These are phyloP conservation scores for Plectosphaerella sp. DNA, from an alignment of 2,329 filamentous ascomycete species.

Conservation along the genomic window DNA sequence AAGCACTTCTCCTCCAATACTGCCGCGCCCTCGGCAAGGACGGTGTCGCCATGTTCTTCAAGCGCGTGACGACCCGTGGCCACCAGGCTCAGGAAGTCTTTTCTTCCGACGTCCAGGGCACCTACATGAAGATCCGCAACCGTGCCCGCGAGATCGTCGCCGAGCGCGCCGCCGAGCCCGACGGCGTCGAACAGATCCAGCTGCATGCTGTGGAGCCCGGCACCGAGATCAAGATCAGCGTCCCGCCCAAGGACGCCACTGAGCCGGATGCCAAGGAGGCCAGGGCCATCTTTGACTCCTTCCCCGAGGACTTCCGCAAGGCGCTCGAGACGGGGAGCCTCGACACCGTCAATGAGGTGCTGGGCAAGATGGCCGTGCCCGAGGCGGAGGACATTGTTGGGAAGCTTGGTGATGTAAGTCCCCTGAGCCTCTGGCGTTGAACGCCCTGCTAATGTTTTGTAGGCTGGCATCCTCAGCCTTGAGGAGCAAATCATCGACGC, in stretches of 20 bases:
- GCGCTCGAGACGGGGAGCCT: constrained; percentile 86
- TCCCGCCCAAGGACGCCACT: constrained; percentile 65
- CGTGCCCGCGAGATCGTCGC: constrained; percentile 68
- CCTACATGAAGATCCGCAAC: constrained; percentile 75
- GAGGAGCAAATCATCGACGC: constrained; percentile 94
- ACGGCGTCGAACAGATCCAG: constrained; percentile 91
- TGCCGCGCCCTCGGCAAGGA: constrained; percentile 85
- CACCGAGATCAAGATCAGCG: constrained; percentile 83
- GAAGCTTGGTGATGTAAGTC: constrained; percentile 64
- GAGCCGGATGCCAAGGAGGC: constrained; percentile 61
- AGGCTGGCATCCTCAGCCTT: constrained; percentile 82
- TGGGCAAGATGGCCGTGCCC: constrained; percentile 83
- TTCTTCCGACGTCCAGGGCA: constrained; percentile 85
- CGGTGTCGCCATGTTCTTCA: constrained; percentile 91
- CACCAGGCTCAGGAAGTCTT: constrained; percentile 92
- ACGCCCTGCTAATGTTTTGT: constrained; percentile 18
- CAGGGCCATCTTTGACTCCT: constrained; percentile 76
- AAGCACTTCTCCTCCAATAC: constrained; percentile 89
- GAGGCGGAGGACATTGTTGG: constrained; percentile 84
- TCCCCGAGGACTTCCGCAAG: constrained; percentile 73
- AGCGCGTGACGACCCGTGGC: constrained; percentile 81
- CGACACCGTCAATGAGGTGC: constrained; percentile 54
- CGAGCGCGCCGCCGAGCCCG: constrained; percentile 45
- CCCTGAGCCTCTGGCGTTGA: not conserved
- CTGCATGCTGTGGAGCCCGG: constrained; percentile 92